Evolutionary conservation across 495 filamentous ascomycete genomes (phyloP), one percentile per base, ranked within the genome.

Genomic region (Xanthoparmelia taractica): DNA sequence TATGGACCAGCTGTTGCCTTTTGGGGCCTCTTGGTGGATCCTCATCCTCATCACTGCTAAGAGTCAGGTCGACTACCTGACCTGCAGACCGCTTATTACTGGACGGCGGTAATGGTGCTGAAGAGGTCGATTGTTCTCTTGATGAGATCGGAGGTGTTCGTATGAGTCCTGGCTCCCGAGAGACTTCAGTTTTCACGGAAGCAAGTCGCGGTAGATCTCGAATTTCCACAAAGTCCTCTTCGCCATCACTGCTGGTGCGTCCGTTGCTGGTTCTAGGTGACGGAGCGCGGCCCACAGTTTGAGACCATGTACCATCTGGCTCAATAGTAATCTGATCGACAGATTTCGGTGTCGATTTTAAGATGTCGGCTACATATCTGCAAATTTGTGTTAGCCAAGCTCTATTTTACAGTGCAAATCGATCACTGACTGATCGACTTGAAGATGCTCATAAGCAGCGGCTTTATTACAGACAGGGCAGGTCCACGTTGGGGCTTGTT

Each of bases 401-500:
- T 20, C 2, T 15, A 36, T 67, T 50, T 55, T 63, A 20, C 36
- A 59, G 37, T 63, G 61, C 13, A 7, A 57, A 27, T 36, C 36
- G n/a, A 48, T 36, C 8, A 77, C 87, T 78, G 76, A 94, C 86
- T 94, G 88, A 69, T 98, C 94, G 48, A 96, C 84, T 36, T 89
- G 89, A 38, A 98, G 72, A 36, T 81, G 85, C 50, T 92, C 87
- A 70, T 92, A 98, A 12, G 84, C 83, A 12, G 90, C 85, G 0
- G 84, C 75, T 67, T 96, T 95, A 71, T 85, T 90, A 75, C 94
- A 98, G 33, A 96, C 86, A 11, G 94, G 94, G 69, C 94, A 98
- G 27, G 84, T 78, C 94, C 94, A 98, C 15, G 91, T 93, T 27
- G 94, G 93, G 0, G 90, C 92, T 77, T 98, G 94, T 72, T 97